These are phyloP conservation scores for Primulina eburnea DNA, from an alignment of 257 asterid species.

Conservation along the genomic window DNA sequence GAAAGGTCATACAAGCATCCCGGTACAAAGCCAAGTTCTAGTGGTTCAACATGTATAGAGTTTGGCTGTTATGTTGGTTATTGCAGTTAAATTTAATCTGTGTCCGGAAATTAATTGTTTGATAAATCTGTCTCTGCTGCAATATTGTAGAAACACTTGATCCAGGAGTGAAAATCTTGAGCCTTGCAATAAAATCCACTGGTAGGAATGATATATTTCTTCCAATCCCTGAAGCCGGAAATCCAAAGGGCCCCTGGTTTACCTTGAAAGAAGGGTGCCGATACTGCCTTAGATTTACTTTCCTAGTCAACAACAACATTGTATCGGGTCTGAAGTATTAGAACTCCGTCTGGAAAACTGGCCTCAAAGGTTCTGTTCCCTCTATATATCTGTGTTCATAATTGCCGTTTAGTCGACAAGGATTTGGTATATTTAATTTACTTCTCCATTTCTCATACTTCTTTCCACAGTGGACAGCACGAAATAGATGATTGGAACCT, in stretches of 20 bases:
- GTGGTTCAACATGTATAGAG: neutral
- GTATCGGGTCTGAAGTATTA: slow-evolving; percentile 70
- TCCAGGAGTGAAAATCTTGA: slow-evolving; percentile 63
- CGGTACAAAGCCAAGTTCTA: neutral
- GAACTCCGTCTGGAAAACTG: slow-evolving; percentile 75
- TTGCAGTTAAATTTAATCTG: neutral
- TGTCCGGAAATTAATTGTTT: neutral
- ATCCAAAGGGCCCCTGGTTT: slow-evolving; percentile 67
- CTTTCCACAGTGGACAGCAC: slow-evolving; percentile 69
- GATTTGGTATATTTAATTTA: neutral
- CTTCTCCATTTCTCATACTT: slow-evolving; percentile 5
- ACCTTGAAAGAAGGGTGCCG: slow-evolving; percentile 66
- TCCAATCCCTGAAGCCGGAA: slow-evolving; percentile 56
- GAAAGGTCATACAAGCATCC: too few relatives aligned
- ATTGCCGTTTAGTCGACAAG: neutral
- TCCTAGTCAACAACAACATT: slow-evolving; percentile 62
- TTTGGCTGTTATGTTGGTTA: neutral
- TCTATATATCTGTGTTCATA: neutral
- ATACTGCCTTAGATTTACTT: slow-evolving; percentile 56
- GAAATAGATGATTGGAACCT: slow-evolving; percentile 95
- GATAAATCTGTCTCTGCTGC: neutral
- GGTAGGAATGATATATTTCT: slow-evolving; percentile 54
- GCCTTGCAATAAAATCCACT: slow-evolving; percentile 57
- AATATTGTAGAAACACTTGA: slow-evolving; percentile 56
- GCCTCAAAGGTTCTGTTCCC: slow-evolving; percentile 50